These are phyloP conservation scores for Hermanozyma aechmeae DNA, from an alignment of 805 yeast genomes.

Conservation along the genomic window DNA sequence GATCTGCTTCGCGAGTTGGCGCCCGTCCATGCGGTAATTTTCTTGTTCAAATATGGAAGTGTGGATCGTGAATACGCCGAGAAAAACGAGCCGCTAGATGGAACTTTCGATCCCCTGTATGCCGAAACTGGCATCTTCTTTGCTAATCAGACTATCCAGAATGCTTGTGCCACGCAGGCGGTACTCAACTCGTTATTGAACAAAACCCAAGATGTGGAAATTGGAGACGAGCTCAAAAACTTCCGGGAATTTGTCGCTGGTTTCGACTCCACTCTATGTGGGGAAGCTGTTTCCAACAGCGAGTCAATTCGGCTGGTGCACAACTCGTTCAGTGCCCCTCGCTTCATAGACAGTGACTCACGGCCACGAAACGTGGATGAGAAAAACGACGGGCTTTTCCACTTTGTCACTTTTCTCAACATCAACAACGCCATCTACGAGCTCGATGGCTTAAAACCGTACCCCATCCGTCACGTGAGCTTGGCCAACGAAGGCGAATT, in stretches of 20 bases:
- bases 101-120: slow-evolving; percentile 29
- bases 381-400: slow-evolving; percentile 46
- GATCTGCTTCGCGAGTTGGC: slow-evolving; percentile 23
- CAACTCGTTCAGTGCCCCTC: slow-evolving; percentile 53
- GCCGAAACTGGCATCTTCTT: slow-evolving; percentile 38
- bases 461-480: slow-evolving; percentile 42
- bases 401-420: slow-evolving; percentile 47
- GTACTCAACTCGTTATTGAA: slow-evolving; percentile 49
- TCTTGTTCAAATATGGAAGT: slow-evolving; percentile 52
- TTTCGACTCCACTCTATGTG: slow-evolving; percentile 48
- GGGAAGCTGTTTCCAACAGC: slow-evolving; percentile 53
- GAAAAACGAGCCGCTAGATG: slow-evolving; percentile 31
- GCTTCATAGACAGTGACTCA: slow-evolving; percentile 39
- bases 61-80: slow-evolving; percentile 22
- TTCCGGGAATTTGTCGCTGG: slow-evolving; percentile 41
- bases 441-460: slow-evolving; percentile 50
- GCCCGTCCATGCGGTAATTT: slow-evolving; percentile 51
- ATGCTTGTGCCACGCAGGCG: slow-evolving; percentile 72
- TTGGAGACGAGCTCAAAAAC: slow-evolving; percentile 41
- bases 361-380: slow-evolving; percentile 13
- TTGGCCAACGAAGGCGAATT: slow-evolving; percentile 34
- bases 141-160: slow-evolving; percentile 55
- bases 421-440: slow-evolving; percentile 42
- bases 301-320: slow-evolving; percentile 48
- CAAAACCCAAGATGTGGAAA: slow-evolving; percentile 22